These are phyloP conservation scores for Torulaspora franciscae DNA, from an alignment of 805 yeast genomes.

Conservation along the genomic window DNA sequence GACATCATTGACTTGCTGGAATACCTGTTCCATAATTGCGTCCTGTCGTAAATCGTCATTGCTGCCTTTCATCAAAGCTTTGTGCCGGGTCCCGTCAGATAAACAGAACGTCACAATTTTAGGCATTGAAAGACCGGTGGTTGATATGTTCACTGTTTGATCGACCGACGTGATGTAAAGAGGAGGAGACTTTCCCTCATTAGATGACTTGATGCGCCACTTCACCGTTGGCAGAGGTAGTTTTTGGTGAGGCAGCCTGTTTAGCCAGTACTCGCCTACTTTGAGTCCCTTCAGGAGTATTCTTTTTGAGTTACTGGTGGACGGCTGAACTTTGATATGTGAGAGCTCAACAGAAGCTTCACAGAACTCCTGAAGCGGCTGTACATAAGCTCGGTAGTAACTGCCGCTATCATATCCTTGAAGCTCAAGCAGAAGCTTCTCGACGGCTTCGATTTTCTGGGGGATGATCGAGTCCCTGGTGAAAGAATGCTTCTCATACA, in stretches of 20 bases:
- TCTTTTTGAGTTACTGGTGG: conserved; percentile 16
- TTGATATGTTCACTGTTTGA: conserved; percentile 52
- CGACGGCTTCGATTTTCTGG: conserved; percentile 51
- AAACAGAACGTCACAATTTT: conserved; percentile 58
- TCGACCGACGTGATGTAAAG: conserved; percentile 47
- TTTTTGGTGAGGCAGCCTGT: conserved; percentile 38
- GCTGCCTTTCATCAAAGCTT: conserved; percentile 72
- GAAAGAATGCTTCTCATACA: conserved; percentile 38
- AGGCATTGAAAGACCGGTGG: conserved; percentile 83
- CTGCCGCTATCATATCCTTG: conserved; percentile 22
- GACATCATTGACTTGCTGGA: conserved; percentile 73
- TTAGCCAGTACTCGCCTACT: conserved; percentile 56
- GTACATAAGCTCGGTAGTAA: conserved; percentile 34
- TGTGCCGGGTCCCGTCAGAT: conserved; percentile 55
- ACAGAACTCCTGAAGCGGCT: conserved; percentile 48
- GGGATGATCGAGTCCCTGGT: conserved; percentile 37
- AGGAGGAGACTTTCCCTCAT: conserved; percentile 41
- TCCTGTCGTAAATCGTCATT: conserved; percentile 93
- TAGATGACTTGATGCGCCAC: conserved; percentile 41
- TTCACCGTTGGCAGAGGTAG: conserved; percentile 67
- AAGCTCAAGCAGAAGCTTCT: conserved; percentile 43
- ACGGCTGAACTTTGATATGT: conserved; percentile 33
- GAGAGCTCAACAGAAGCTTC: conserved; percentile 50
- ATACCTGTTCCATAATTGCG: conserved; percentile 96
- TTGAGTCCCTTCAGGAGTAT: conserved; percentile 35